Evolutionary conservation across 139 green algal species (phyloP), one percentile per base, ranked within the genome.

Genomic region (Prasinococcaceae sp.): DNA sequence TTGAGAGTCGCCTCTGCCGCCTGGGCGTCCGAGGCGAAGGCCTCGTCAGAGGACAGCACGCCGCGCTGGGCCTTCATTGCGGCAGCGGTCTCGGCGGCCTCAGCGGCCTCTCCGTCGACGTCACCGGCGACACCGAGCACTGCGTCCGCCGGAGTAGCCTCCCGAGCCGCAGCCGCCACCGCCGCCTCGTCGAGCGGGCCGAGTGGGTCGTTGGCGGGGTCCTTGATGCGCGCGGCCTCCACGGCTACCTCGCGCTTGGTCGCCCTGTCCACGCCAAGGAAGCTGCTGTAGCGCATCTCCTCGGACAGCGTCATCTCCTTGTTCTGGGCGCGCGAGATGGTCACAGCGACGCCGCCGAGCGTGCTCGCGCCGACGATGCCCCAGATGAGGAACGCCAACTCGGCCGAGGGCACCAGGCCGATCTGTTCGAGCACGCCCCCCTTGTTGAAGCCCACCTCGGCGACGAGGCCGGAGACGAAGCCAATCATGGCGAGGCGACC

Each of bases 401-500:
- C 6, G 26, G 22, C 22, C 30, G 46, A 32, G 12, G 32, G 22
- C n/a, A n/a, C n/a, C n/a, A n/a, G n/a, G n/a, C n/a, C n/a, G n/a
- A n/a, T n/a, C n/a, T n/a, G n/a, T n/a, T n/a, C n/a, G n/a, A n/a
- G n/a, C 9, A 55, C 4, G 17, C 6, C 48, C 30, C 12, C 22
- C 48, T 12, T 25, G 8, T 26, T 5, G 35, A 47, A 30, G 9
- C 50, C 50, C 4, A 58, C 14, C 33, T 58, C 50, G 10, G 46
- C 9, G 6, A 22, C 32, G n/a, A 47, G 19, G 6, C 33, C 33
- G 6, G 25, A 32, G 12, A 23, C 23, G 50, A 58, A 58, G 32
- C 50, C 50, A 10, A 19, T 24, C 50, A 58, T 58, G 20, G 50
- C 50, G 17, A 43, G 30, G 6, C 50, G 14, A 1, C 50, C 50